Evolutionary conservation across 2,329 filamentous ascomycete genomes (phyloP), one percentile per base, ranked within the genome.

Genomic region (Torrubiella hemipterigena): DNA sequence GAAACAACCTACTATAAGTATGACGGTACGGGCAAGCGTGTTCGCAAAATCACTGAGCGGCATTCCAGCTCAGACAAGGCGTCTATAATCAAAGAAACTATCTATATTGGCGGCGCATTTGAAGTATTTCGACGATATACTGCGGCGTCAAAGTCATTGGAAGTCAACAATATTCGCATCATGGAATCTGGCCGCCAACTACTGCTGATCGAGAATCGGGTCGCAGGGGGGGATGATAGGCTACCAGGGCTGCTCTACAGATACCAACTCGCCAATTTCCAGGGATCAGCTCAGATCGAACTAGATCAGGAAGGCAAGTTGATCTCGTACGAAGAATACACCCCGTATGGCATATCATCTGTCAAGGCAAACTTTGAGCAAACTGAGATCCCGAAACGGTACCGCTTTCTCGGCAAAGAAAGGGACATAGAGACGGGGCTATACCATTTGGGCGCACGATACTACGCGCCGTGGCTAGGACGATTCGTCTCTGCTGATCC

Each of bases 321-420:
- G 13, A 28, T 52, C 6, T 47, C 47, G 4, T 50, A 47, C 27
- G 47, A 53, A 26, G 51, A 55, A 35, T 53, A 49, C 31, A 38
- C 35, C 3, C 45, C 51, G 5, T 55, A 38, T 31, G 51, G 51
- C 1, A 17, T n/a, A 12, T 37, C 43, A 6, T 29, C 41, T 3
- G 46, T 40, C 31, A 27, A 19, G 11, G 31, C 35, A 0, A 10
- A 22, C 2, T 19, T 26, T 6, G 29, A 17, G 10, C 21, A 37
- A 8, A 34, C 29, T 4, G 38, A 42, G 14, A 34, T 40, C 1
- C 40, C 45, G 2, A 41, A 38, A n/a, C 38, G 37, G 17, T 53
- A 49, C 33, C 39, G 47, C 1, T 52, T 39, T 31, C 18, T 41
- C 3, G 32, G 31, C 6, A 34, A 48, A 15, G 42, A 48, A 24